Conservation (phyloP, 208 protist species). For the Wallacemonas sp. region DNA sequence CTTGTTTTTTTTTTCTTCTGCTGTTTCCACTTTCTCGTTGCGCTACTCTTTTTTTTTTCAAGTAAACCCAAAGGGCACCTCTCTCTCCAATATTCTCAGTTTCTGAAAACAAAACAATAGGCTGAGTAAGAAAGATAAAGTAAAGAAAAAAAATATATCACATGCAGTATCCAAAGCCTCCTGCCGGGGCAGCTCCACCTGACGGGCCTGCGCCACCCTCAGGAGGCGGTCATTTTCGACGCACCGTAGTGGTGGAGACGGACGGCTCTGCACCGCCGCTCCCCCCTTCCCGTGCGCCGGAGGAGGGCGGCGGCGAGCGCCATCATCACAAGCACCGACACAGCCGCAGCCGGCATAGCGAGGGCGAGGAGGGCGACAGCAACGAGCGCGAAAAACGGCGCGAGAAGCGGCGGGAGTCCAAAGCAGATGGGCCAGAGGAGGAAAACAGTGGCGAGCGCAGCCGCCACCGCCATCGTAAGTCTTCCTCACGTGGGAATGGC, state of each 20-base stretch:
- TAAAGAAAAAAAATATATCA: too few relatives aligned
- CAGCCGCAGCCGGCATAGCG: background rate
- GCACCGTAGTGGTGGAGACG: slow-evolving; percentile 1
- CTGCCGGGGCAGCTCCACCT: background rate
- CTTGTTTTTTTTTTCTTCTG: too few relatives aligned
- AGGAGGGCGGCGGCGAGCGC: background rate
- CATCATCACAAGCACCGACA: slow-evolving; percentile 5
- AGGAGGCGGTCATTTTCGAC: background rate
- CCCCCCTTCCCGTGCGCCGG: background rate
- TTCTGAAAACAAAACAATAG: too few relatives aligned
- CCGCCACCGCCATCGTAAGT: slow-evolving; percentile 17
- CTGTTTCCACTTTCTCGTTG: too few relatives aligned
- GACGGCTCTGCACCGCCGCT: background rate
- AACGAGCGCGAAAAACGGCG: background rate
- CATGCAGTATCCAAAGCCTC: background rate
- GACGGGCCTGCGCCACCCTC: background rate
- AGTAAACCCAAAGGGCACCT: too few relatives aligned
- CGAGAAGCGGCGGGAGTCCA: background rate
- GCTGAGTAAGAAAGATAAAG: too few relatives aligned
- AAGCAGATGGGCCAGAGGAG: background rate
- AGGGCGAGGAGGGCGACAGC: background rate
- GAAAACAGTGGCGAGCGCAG: slow-evolving; percentile 3
- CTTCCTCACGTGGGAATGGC: background rate
- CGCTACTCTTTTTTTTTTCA: too few relatives aligned
- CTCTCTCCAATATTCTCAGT: too few relatives aligned